Evolutionary conservation across 2,329 filamentous ascomycete species (phyloP).

Genomic region (Fusarium nanum): DNA sequence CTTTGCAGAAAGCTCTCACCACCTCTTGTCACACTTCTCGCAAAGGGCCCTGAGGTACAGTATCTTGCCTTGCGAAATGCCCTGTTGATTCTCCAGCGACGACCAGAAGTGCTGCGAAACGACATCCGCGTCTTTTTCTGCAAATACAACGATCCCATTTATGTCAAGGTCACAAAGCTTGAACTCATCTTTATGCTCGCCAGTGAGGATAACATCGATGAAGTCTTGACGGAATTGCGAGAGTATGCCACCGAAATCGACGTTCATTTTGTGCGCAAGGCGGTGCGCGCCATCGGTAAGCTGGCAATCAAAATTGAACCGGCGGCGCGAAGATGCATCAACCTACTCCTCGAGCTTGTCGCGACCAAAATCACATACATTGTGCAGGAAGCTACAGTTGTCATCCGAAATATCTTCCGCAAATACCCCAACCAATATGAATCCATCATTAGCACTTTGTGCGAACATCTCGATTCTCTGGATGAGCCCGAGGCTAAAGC

Average conservation of each 20-base stretch:
- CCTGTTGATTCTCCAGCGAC: conserved; percentile 88
- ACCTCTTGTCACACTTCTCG: conserved; percentile 91
- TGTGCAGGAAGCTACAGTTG: conserved; percentile 97
- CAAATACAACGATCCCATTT: conserved; percentile 99
- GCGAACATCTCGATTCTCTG: conserved; percentile 94
- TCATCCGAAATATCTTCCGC: conserved; percentile 98
- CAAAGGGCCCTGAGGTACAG: conserved; percentile 98
- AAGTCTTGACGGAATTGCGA: conserved; percentile 91
- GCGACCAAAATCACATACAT: conserved; percentile 99
- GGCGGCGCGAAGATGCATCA: conserved; percentile 90
- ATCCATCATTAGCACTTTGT: conserved; percentile 94
- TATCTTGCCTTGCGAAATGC: conserved; percentile 95
- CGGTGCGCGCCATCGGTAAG: conserved; percentile 96
- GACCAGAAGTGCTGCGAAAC: conserved; percentile 92
- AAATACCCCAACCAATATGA: conserved; percentile 99
- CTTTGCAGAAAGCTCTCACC: conserved; percentile 94
- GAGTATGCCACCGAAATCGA: conserved; percentile 99
- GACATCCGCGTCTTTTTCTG: conserved; percentile 99
- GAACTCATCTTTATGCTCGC: conserved; percentile 99
- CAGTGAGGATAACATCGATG: conserved; percentile 92
- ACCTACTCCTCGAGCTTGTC: conserved; percentile 90
- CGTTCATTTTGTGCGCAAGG: conserved; percentile 98
- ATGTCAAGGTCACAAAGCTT: conserved; percentile 98
- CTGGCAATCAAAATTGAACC: conserved; percentile 99
- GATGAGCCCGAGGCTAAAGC: conserved; percentile 98